A percentile compares a stretch with the other conserved stretches of the same genome.
Conservation (phyloP, 2,329 filamentous ascomycete genomes). For the Trichoderma aggressivum region DNA sequence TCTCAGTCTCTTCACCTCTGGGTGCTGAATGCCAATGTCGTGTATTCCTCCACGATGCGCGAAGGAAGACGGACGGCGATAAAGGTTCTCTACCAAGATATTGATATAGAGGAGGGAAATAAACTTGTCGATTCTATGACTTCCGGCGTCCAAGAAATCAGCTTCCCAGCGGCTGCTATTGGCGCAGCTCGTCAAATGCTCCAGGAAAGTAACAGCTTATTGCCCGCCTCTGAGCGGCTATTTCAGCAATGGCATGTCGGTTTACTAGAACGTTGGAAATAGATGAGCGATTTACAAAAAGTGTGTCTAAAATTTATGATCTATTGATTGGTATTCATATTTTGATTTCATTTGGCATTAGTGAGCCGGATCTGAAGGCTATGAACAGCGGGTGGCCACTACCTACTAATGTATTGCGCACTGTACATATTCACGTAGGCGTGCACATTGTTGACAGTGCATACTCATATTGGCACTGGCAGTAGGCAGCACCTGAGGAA, state of each 20-base stretch:
- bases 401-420: background rate
- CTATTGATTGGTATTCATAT: background rate
- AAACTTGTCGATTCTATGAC: conserved; percentile 48
- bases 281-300: background rate
- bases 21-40: conserved; percentile 55
- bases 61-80: conserved; percentile 39
- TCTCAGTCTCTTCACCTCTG: conserved; percentile 45
- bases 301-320: no score
- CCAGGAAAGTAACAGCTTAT: conserved; percentile 43
- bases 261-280: conserved; percentile 47
- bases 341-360: background rate
- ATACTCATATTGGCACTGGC: background rate
- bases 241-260: conserved; percentile 69
- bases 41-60: conserved; percentile 45
- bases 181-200: conserved; percentile 43
- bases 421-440: background rate
- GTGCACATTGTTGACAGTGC: background rate
- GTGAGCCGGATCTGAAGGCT: background rate
- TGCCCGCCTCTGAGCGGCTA: conserved; percentile 54
- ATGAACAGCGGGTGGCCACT: background rate
- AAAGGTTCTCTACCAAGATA: conserved; percentile 51
- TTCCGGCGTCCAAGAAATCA: conserved; percentile 58
- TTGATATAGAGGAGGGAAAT: conserved; percentile 44
- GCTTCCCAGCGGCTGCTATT: conserved; percentile 51
- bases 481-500: conserved; percentile 6